phyloP scores from a whole-genome alignment of 495 filamentous ascomycete genomes.

The Penicillium atrosanguineum region DNA sequence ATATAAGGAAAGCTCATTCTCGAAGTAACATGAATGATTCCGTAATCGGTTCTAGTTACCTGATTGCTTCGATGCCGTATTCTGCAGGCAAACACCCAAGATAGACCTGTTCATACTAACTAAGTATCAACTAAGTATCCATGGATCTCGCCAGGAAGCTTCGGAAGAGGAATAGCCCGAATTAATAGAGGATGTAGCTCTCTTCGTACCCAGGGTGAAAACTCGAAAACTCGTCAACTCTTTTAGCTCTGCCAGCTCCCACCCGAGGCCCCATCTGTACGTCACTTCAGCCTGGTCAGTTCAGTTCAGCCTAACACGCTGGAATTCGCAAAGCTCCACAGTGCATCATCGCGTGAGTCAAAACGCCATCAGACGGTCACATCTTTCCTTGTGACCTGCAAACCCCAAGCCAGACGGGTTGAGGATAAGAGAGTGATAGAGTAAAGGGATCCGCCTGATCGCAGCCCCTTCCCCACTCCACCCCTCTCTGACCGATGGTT shows the following conservation, averaged over 20 bases:
- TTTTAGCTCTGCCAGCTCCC: neutral
- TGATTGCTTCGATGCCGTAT: neutral
- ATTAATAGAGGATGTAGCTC: too few relatives aligned
- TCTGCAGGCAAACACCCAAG: neutral
- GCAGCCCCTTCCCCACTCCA: slow-evolving; percentile 19
- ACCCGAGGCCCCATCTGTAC: neutral
- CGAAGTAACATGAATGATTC: neutral
- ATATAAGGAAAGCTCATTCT: too few relatives aligned
- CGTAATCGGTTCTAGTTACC: neutral
- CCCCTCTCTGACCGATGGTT: slow-evolving; percentile 11
- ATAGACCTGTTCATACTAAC: neutral
- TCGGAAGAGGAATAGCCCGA: neutral
- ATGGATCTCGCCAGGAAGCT: neutral
- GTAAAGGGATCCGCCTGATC: slow-evolving; percentile 3
- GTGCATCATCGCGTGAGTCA: neutral
- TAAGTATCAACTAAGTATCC: neutral
- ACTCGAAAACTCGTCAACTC: neutral
- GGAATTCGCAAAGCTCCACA: neutral
- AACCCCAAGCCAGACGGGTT: neutral
- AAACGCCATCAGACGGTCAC: neutral
- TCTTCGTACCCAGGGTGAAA: too few relatives aligned
- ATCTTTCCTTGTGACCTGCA: neutral
- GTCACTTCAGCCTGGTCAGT: neutral
- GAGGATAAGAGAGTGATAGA: neutral
- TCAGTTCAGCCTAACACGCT: neutral